phyloP scores from a whole-genome alignment of 371 early-diverging fungal species.

The Mucor saturninus region DNA sequence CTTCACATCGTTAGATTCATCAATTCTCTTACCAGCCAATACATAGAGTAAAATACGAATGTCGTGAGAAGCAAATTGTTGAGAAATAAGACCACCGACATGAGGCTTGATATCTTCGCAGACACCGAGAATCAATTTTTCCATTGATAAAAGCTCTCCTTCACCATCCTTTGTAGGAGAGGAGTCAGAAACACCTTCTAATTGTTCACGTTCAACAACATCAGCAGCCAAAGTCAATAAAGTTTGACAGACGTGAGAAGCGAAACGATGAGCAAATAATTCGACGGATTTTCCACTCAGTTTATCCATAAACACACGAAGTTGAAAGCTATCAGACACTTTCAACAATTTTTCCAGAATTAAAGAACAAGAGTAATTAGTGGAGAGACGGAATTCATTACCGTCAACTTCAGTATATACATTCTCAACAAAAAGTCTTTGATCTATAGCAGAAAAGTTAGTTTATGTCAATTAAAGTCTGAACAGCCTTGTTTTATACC shows the following conservation, averaged over 20 bases:
- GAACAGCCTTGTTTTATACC: slow-evolving; percentile 40
- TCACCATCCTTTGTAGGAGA: slow-evolving; percentile 35
- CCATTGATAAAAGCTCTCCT: slow-evolving; percentile 69
- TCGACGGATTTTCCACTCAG: slow-evolving; percentile 69
- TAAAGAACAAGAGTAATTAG: slow-evolving; percentile 78
- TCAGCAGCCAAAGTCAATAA: slow-evolving; percentile 73
- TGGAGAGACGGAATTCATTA: slow-evolving; percentile 74
- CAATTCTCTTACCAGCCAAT: slow-evolving; percentile 68
- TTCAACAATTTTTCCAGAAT: slow-evolving; percentile 81
- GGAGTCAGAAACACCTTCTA: slow-evolving; percentile 33
- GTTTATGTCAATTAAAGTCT: slow-evolving; percentile 5
- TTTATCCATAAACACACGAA: slow-evolving; percentile 72
- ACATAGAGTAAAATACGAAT: slow-evolving; percentile 73
- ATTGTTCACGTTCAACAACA: slow-evolving; percentile 76
- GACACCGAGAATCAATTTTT: slow-evolving; percentile 64
- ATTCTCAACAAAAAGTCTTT: slow-evolving; percentile 74
- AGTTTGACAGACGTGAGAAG: slow-evolving; percentile 87
- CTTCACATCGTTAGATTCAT: slow-evolving; percentile 59
- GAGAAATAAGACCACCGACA: slow-evolving; percentile 68
- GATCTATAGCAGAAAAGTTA: slow-evolving; percentile 48
- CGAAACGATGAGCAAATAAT: slow-evolving; percentile 82
- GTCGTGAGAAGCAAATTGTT: slow-evolving; percentile 79
- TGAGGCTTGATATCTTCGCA: slow-evolving; percentile 69
- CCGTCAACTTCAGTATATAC: slow-evolving; percentile 80
- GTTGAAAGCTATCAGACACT: slow-evolving; percentile 72